Evolutionary conservation across 805 yeast genomes (phyloP).

Genomic region (Kluyveromyces nonfermentans): DNA sequence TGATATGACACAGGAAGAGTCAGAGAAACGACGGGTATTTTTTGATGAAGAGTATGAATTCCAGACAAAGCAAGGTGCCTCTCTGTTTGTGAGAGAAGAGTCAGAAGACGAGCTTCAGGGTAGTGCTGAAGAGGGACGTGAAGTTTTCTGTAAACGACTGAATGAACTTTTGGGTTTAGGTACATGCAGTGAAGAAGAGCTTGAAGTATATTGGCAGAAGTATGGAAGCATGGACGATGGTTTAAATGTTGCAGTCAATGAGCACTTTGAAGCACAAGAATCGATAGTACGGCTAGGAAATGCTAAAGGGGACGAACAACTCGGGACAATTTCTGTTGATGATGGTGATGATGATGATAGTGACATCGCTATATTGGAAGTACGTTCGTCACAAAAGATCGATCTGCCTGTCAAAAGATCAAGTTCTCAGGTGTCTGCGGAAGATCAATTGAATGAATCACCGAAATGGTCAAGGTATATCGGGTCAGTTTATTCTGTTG

Average conservation of each 20-base stretch:
- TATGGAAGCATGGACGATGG: neutral
- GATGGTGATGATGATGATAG: neutral
- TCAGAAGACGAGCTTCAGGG: conserved; percentile 1
- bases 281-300: neutral
- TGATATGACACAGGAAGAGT: neutral
- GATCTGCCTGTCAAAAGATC: neutral
- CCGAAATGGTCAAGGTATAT: conserved; percentile 38
- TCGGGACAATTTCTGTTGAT: neutral
- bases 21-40: conserved; percentile 5
- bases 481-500: conserved; percentile 51
- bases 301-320: neutral
- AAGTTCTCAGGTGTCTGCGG: neutral
- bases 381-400: neutral
- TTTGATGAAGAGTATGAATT: conserved; percentile 1
- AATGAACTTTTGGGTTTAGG: neutral
- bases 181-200: neutral
- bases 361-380: neutral
- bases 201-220: neutral
- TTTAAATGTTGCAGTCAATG: neutral
- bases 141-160: neutral
- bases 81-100: conserved; percentile 10
- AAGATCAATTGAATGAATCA: conserved; percentile 10
- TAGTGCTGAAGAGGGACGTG: conserved; percentile 2
- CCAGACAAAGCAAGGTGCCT: neutral
- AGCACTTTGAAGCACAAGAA: conserved; percentile 1